Evolutionary conservation across 2,329 filamentous ascomycete genomes (phyloP), one percentile per base, ranked within the genome.

Genomic region (Aspergillus pseudoterreus): DNA sequence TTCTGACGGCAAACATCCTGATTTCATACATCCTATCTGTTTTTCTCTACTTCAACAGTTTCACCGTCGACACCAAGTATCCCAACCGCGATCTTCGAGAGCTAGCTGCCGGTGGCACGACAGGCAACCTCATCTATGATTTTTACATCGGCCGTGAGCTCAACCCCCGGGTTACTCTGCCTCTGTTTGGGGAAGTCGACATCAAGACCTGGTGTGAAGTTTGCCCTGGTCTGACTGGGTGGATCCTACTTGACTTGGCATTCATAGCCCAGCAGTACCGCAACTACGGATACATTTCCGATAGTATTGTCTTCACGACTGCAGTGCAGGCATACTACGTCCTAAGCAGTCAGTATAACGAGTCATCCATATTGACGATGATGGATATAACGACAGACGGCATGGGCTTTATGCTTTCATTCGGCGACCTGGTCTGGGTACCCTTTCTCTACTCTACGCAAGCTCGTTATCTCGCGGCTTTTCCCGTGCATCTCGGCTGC

Each of bases 111-210:
- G 90, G 90, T 38, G 91, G 90, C 10, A 81, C 86, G 63, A 84
- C 83, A 1, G 90, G 90, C 47, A 96, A 94, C 71, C 73, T 91
- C 56, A 72, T 96, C 33, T 96, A 96, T 70, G 91, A 96, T 71
- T 96, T 90, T 84, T 96, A 89, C 74, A 96, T 96, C 57, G 91
- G 92, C 10, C 88, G 92, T 24, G 92, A 96, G 71, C 83, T 96
- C 52, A 96, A 96, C 72, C 91, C 92, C 2, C 88, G 90, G 45
- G 71, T 94, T 51, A 83, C 54, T 15, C 53, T 73, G 10, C 68
- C 78, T 0, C 71, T 95, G 55, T 42, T 60, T 50, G 47, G 59
- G 21, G 45, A 86, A 88, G 63, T 95, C 47, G 92, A 96, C 67
- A 86, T 96, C 73, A 96, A 96, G 73, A 79, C 85, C 55, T 96